A percentile compares a stretch with the other conserved stretches of the same genome.
Evolutionary conservation across 768 basidiomycete genomes (phyloP).

Genomic region (Lenzites betulinus): DNA sequence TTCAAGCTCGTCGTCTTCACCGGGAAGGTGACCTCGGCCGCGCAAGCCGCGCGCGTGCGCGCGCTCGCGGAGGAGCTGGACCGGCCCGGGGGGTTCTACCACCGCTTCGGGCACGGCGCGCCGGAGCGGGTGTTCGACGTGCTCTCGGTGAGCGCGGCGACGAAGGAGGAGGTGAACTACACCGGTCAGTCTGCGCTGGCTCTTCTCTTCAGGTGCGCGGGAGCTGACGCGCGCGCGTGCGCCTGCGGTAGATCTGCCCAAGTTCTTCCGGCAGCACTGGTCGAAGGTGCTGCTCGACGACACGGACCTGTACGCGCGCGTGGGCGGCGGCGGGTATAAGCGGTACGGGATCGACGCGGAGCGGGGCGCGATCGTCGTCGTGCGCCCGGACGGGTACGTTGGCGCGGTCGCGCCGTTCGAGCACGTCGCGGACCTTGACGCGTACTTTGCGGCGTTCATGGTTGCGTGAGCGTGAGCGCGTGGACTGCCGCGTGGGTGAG

Average conservation of each 20-base stretch:
- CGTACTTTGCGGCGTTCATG: slow-evolving; percentile 54
- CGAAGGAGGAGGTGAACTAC: slow-evolving; percentile 15
- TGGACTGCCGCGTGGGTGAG: too few species aligned
- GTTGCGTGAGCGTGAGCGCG: not conserved
- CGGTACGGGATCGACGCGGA: slow-evolving; percentile 52
- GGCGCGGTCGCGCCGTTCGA: slow-evolving; percentile 55
- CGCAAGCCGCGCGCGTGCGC: slow-evolving; percentile 22
- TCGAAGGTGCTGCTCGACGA: slow-evolving; percentile 68
- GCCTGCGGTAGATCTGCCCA: slow-evolving; percentile 43
- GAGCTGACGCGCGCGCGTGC: not conserved
- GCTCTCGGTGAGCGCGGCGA: slow-evolving; percentile 17
- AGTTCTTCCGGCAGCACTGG: slow-evolving; percentile 55
- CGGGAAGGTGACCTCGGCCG: slow-evolving; percentile 37
- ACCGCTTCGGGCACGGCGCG: slow-evolving; percentile 11
- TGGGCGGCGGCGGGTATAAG: slow-evolving; percentile 58
- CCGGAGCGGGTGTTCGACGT: slow-evolving; percentile 16
- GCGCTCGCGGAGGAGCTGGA: slow-evolving; percentile 25
- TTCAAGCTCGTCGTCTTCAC: slow-evolving; percentile 52
- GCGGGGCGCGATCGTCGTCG: slow-evolving; percentile 51
- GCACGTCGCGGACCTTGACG: slow-evolving; percentile 37
- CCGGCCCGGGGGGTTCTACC: slow-evolving; percentile 24
- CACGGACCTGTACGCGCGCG: slow-evolving; percentile 41
- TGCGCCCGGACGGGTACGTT: slow-evolving; percentile 70
- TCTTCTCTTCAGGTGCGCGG: not conserved
- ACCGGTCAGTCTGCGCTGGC: too few species aligned